Conservation (phyloP, 1,284 basidiomycete genomes). For the Coniferiporia sulphurascens region DNA sequence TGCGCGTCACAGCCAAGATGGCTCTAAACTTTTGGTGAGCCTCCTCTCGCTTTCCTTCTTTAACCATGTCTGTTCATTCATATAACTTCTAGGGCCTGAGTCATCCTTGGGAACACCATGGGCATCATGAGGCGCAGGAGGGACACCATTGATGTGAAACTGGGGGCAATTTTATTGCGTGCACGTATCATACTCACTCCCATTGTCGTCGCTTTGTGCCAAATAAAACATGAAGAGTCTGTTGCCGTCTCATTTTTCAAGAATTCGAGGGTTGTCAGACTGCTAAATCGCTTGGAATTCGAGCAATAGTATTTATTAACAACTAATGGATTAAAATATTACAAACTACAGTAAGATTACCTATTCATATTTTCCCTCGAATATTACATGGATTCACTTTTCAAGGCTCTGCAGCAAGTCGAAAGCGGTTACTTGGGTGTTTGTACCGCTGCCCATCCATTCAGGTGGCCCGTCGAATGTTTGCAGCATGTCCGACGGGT, state of each 20-base stretch:
- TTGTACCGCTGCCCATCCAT: background rate
- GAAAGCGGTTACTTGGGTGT: background rate
- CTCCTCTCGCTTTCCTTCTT: constrained; percentile 7
- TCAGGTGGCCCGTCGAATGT: background rate
- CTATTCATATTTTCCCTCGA: too few relatives aligned
- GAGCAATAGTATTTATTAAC: too few relatives aligned
- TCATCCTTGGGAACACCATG: constrained; percentile 46
- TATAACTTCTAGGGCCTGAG: constrained; percentile 32
- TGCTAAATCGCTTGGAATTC: too few relatives aligned
- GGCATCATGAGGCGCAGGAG: constrained; percentile 22
- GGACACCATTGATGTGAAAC: constrained; percentile 10
- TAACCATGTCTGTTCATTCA: background rate
- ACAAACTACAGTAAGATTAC: too few relatives aligned
- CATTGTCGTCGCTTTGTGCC: background rate
- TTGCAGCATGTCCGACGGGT: background rate
- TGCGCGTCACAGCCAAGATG: constrained; percentile 36
- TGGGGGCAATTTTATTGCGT: background rate
- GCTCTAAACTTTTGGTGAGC: constrained; percentile 39
- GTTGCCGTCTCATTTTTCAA: too few relatives aligned
- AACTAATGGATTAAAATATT: too few relatives aligned
- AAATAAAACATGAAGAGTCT: background rate
- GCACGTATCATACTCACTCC: background rate
- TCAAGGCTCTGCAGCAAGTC: background rate
- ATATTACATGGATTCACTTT: background rate
- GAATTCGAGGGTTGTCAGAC: too few relatives aligned